Conservation (phyloP, 2,329 filamentous ascomycete species). For the Alternaria ethzedia region DNA sequence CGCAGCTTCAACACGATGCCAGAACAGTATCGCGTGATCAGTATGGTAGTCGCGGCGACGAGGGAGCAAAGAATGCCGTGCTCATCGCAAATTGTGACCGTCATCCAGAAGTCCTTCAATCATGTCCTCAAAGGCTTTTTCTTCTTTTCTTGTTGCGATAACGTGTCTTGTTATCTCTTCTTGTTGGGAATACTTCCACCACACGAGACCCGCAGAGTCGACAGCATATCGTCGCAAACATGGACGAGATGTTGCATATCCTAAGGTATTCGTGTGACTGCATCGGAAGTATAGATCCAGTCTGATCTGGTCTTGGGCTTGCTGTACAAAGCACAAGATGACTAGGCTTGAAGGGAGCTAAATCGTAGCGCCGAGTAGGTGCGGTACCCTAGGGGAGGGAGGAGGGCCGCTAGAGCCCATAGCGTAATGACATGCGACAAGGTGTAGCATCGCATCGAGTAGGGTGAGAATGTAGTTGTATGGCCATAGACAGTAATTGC, state of each 20-base stretch:
- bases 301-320: slow-evolving; percentile 36
- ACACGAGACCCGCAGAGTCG: neutral
- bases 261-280: neutral
- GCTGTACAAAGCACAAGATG: slow-evolving; percentile 26
- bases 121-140: slow-evolving; percentile 28
- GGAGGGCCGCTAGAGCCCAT: slow-evolving; percentile 23
- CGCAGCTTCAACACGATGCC: neutral
- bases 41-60: neutral
- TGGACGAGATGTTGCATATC: neutral
- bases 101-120: slow-evolving; percentile 14
- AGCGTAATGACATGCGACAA: slow-evolving; percentile 4
- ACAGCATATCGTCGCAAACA: neutral
- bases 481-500: neutral
- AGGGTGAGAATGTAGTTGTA: slow-evolving; percentile 7
- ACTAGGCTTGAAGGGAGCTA: slow-evolving; percentile 41
- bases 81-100: slow-evolving; percentile 4
- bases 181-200: slow-evolving; percentile 14
- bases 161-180: slow-evolving; percentile 24
- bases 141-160: slow-evolving; percentile 9
- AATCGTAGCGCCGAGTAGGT: slow-evolving; percentile 27
- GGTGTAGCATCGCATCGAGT: slow-evolving; percentile 4
- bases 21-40: neutral
- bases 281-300: slow-evolving; percentile 17
- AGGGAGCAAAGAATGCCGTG: neutral
- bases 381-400: slow-evolving; percentile 30